Evolutionary conservation across 1,284 basidiomycete species (phyloP), one percentile per base, ranked within the genome.

Genomic region (Malassezia sympodialis): DNA sequence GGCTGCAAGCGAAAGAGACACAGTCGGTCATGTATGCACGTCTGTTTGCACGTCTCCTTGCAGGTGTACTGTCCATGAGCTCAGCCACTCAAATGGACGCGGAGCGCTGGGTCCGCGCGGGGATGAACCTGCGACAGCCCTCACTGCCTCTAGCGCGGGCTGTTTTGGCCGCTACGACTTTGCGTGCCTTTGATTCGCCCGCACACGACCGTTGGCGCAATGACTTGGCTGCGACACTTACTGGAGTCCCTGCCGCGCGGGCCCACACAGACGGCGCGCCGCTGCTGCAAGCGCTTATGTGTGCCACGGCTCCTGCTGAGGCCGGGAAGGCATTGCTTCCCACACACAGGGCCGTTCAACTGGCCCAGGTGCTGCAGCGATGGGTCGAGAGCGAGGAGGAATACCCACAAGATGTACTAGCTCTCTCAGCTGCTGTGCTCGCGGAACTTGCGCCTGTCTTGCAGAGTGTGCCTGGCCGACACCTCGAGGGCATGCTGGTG

Each of bases 401-500:
- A 15, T 83, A 85, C 12, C 76, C 82, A 23, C 79, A 79, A 35
- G 82, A 87, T 59, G 79, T 91, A 1, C 85, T 91, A 66, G 82
- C 82, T 49, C 82, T 81, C 46, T 82, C 94, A 76, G 83, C 86
- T 0, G 76, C 83, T 57, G 74, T 96, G 0, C 88, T 90, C 68
- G 76, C 81, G 32, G 80, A 86, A 55, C 78, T 98, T 1, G 84
- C 84, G 1, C 90, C 93, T 0, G 86, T 96, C 45, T 77, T 98
- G 49, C 90, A 96, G 73, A 86, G 83, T 65, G 79, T 96, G 0
- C 79, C 82, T 4, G 94, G 94, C 0, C 79, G 80, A 0, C 94
- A 96, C 73, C 93, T 93, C 88, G 87, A 90, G 49, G 81, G 90
- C 43, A 83, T 94, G 15, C 90, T 90, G 69, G 90, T 96, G 72